Percentiles rank a stretch among this genome's conserved stretches.
Evolutionary conservation across 768 basidiomycete species (phyloP).

Genomic region (Agaricus bisporus): DNA sequence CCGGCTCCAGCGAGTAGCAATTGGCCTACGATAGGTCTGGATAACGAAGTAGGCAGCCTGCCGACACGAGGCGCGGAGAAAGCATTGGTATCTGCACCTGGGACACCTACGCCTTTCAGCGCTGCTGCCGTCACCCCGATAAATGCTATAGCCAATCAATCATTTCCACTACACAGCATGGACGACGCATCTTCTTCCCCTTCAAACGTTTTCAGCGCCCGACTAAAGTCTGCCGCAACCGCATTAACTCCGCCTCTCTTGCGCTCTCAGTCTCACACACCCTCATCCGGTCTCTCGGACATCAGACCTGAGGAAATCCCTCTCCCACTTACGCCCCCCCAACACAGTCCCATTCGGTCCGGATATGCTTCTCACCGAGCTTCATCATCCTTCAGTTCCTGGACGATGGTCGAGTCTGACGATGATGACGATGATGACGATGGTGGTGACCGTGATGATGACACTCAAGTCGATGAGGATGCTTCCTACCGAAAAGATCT

Average conservation of each 20-base stretch:
- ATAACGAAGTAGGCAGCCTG: not conserved
- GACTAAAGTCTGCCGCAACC: not conserved
- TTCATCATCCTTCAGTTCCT: slow-evolving; percentile 1
- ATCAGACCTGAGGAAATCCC: slow-evolving; percentile 6
- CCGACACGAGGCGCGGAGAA: not conserved
- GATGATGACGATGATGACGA: not conserved
- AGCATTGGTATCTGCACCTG: not conserved
- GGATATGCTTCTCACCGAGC: not conserved
- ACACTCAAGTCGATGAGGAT: slow-evolving; percentile 8
- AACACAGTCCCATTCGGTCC: not conserved
- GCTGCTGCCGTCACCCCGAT: not conserved
- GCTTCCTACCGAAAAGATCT: slow-evolving; percentile 1
- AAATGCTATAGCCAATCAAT: slow-evolving; percentile 7
- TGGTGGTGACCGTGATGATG: not conserved
- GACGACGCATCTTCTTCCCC: not conserved
- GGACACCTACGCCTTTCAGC: not conserved
- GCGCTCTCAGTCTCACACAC: not conserved
- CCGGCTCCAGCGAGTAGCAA: not conserved
- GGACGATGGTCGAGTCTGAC: slow-evolving; percentile 6
- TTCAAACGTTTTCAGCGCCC: not conserved
- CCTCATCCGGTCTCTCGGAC: slow-evolving; percentile 4
- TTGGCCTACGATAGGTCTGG: not conserved
- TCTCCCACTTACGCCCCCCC: not conserved
- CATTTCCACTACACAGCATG: not conserved
- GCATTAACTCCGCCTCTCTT: slow-evolving; percentile 10